Evolutionary conservation across 345 rosid genomes (phyloP).

Genomic region (Laguncularia racemosa): DNA sequence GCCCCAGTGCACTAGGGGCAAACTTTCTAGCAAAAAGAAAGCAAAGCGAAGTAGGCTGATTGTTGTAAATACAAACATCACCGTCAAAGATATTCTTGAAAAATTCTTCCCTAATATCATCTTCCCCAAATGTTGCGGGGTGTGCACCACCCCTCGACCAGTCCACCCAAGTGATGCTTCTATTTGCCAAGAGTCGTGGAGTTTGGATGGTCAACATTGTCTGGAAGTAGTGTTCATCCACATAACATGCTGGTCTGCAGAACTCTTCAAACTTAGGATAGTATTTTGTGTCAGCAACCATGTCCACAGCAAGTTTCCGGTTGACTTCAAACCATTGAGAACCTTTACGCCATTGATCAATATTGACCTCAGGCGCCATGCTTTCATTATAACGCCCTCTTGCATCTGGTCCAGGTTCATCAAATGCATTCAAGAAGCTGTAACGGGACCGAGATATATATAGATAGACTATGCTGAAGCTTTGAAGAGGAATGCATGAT

Average conservation of each 20-base stretch:
- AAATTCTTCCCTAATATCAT: slow-evolving; percentile 23
- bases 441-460: slow-evolving; percentile 28
- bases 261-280: slow-evolving; percentile 31
- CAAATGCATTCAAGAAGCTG: slow-evolving; percentile 35
- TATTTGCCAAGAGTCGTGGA: slow-evolving; percentile 31
- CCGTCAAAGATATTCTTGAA: slow-evolving; percentile 25
- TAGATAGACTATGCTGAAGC: slow-evolving; percentile 25
- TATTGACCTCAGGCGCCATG: slow-evolving; percentile 35
- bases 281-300: slow-evolving; percentile 20
- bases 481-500: slow-evolving; percentile 37
- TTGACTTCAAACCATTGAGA: slow-evolving; percentile 41
- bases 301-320: slow-evolving; percentile 21
- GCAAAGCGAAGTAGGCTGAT: slow-evolving; percentile 26
- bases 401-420: slow-evolving; percentile 29
- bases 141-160: slow-evolving; percentile 46
- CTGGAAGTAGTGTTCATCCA: slow-evolving; percentile 40
- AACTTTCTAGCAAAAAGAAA: slow-evolving; percentile 39
- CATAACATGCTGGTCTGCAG: slow-evolving; percentile 34
- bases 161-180: slow-evolving; percentile 35
- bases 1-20: slow-evolving; percentile 37
- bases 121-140: slow-evolving; percentile 35
- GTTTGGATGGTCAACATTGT: slow-evolving; percentile 28
- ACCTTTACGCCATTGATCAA: slow-evolving; percentile 40
- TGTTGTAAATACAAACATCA: slow-evolving; percentile 22
- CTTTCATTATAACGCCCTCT: slow-evolving; percentile 29